These are phyloP conservation scores for Irpex sp. DNA, from an alignment of 1,284 basidiomycete species.

Conservation along the genomic window DNA sequence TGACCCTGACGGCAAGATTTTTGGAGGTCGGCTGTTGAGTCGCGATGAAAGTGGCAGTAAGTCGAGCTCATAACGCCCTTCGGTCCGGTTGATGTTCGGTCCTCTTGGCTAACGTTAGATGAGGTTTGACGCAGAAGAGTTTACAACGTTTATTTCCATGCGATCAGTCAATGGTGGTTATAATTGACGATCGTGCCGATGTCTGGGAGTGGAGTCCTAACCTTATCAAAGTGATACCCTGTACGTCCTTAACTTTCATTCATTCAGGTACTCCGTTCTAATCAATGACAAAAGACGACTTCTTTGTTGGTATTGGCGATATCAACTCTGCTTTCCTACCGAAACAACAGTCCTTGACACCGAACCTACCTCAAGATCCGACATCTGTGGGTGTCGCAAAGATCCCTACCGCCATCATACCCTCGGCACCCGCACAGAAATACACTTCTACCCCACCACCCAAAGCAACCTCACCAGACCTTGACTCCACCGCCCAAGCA, in stretches of 20 bases:
- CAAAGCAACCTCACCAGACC: slow-evolving; percentile 15
- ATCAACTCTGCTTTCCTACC: slow-evolving; percentile 95
- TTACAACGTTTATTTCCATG: slow-evolving; percentile 90
- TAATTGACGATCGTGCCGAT: slow-evolving; percentile 97
- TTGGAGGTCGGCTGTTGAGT: slow-evolving; percentile 86
- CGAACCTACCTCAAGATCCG: slow-evolving; percentile 27
- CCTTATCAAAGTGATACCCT: slow-evolving; percentile 94
- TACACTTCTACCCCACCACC: slow-evolving; percentile 11
- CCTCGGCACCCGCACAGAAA: background rate
- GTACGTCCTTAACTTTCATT: slow-evolving; percentile 44
- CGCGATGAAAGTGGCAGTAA: slow-evolving; percentile 94
- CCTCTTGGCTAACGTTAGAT: background rate
- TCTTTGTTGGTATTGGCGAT: slow-evolving; percentile 98
- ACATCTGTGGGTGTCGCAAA: slow-evolving; percentile 16
- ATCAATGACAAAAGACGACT: slow-evolving; percentile 71
- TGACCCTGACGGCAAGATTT: slow-evolving; percentile 85
- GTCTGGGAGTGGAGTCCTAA: slow-evolving; percentile 98
- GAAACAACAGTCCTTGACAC: slow-evolving; percentile 56
- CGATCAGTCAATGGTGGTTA: slow-evolving; percentile 98
- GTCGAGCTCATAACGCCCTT: slow-evolving; percentile 25
- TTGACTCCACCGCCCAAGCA: slow-evolving; percentile 13
- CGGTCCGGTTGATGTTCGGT: background rate
- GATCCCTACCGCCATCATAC: slow-evolving; percentile 11
- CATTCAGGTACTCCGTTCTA: slow-evolving; percentile 2
- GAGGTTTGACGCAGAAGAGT: slow-evolving; percentile 87